A percentile compares a stretch with the other conserved stretches of the same genome.
Evolutionary conservation across 1,139 yeast species (phyloP).

Genomic region (Geotrichum histeridarum): DNA sequence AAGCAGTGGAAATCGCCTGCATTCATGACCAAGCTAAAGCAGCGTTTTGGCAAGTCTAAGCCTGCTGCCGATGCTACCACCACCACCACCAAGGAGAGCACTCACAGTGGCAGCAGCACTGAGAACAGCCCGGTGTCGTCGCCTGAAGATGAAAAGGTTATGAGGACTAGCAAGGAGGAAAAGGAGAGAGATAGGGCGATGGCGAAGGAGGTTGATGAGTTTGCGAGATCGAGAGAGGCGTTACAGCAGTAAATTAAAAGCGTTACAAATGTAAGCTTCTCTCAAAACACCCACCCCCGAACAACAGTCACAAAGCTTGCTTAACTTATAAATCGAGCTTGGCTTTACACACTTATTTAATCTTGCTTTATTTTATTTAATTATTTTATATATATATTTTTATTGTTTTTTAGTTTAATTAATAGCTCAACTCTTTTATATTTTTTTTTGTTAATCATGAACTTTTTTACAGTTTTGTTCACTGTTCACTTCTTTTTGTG

Average conservation of each 20-base stretch:
- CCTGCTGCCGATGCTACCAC: slow-evolving; percentile 25
- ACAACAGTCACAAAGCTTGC: no score
- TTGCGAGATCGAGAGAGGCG: background rate
- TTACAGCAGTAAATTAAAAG: background rate
- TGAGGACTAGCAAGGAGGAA: background rate
- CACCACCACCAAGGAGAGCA: background rate
- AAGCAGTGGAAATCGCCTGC: slow-evolving; percentile 42
- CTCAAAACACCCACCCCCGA: no score
- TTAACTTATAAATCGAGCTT: no score
- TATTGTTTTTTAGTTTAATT: no score
- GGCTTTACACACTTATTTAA: no score
- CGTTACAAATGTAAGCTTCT: no score
- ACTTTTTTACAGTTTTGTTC: no score
- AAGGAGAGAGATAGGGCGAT: background rate
- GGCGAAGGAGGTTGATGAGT: background rate
- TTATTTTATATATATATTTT: no score
- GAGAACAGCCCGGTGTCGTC: background rate
- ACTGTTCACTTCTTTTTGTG: no score
- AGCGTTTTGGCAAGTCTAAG: background rate
- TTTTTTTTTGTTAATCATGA: no score
- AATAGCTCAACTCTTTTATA: no score
- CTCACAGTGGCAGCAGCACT: background rate
- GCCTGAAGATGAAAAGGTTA: background rate
- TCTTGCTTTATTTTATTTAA: no score
- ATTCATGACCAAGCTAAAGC: background rate